Base-by-base conservation (phyloP, 768 basidiomycete genomes). In the Lactarius trivialis region DNA sequence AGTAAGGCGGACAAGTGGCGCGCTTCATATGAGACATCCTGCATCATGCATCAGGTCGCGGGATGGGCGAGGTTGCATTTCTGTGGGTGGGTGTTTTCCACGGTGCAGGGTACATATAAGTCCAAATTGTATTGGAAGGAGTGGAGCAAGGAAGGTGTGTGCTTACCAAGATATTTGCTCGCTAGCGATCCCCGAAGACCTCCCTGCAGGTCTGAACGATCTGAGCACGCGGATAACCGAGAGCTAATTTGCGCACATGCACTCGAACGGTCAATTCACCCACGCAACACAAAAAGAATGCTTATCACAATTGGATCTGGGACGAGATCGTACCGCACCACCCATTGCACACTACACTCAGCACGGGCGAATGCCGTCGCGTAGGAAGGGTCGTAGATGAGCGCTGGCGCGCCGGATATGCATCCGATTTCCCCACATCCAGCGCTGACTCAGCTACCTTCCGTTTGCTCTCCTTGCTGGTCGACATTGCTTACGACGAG, bases 171-270 rank as follows among this genome's bases (percentile, higher is more conserved):
- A 34, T 37, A 55, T 17, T 21, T 28, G 34, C 54, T 56, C 21
- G 66, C 65, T 56, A 67, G 60, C 39, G 68, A 67, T 28, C 52
- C 60, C 56, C 61, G 65, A 4, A 60, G 59, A 24, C 53, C 45
- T 36, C 67, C 68, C 61, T 69, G 68, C 12, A 50, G 34, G 37
- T 70, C 69, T 26, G 63, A 54, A 39, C 68, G 6, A 6, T 30
- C 30, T 30, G 30, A n/a, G n/a, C 30, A 68, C 0, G 66, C 61
- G 9, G 68, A 63, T 2, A 70, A 32, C 7, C n/a, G 67, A 67
- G 4, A 60, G 32, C 58, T 34, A 30, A 30, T 30, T 30, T 30
- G 30, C 30, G 30, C 30, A 30, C 4, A 36, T 36, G 14, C 33
- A 34, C 36, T 8, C 41, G 4, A 17, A 19, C 11, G 17, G 30